phyloP scores from a whole-genome alignment of 2,329 filamentous ascomycete genomes.

The Magnaporthiopsis poae region DNA sequence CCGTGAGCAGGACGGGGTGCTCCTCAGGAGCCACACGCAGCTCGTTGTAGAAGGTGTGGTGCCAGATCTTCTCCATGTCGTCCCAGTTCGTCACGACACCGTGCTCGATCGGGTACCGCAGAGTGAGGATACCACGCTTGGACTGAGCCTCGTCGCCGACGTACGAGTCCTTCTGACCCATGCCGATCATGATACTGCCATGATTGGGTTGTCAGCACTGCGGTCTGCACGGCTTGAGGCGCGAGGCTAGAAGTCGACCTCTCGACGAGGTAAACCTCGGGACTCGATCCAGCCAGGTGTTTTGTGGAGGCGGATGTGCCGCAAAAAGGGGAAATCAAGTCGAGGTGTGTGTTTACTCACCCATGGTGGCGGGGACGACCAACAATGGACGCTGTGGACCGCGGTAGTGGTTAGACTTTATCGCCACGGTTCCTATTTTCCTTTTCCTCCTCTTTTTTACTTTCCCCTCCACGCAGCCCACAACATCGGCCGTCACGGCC shows the following conservation, averaged over 20 bases:
- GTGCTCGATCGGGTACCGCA: constrained; percentile 99
- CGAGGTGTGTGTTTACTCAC: constrained; percentile 49
- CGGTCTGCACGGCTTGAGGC: not conserved
- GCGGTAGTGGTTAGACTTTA: constrained; percentile 14
- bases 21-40: constrained; percentile 99
- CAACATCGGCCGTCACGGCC: too few species aligned
- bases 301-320: not conserved
- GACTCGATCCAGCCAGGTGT: not conserved
- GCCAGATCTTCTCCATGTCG: constrained; percentile 99
- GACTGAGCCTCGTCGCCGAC: constrained; percentile 99
- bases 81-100: constrained; percentile 99
- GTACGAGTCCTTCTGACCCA: constrained; percentile 99
- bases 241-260: not conserved
- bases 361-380: constrained; percentile 99
- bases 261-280: not conserved
- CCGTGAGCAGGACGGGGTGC: constrained; percentile 97
- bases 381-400: constrained; percentile 80
- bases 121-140: constrained; percentile 99
- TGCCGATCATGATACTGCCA: constrained; percentile 98
- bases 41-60: constrained; percentile 99
- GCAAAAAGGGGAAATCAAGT: not conserved
- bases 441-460: not conserved
- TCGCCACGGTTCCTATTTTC: not conserved
- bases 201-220: constrained; percentile 20
- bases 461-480: not conserved